A percentile compares a stretch with the other conserved stretches of the same genome.
phyloP scores from a whole-genome alignment of 2,329 filamentous ascomycete species.

The Xylariaceae sp. region DNA sequence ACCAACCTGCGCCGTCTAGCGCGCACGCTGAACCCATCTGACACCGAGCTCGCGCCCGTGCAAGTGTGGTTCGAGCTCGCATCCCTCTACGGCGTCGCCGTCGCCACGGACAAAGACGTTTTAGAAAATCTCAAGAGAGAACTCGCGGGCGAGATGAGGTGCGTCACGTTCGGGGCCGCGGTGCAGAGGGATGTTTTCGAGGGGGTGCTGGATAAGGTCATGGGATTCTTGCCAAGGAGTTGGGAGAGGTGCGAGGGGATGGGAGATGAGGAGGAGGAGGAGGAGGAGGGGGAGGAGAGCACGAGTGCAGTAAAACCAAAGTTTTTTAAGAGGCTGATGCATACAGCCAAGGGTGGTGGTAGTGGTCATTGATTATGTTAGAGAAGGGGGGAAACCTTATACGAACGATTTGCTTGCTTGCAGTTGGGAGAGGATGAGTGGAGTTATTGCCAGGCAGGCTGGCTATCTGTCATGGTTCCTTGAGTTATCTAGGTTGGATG shows the following conservation, averaged over 20 bases:
- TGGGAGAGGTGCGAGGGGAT: neutral
- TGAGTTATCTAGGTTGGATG: no score
- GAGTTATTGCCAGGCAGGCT: no score
- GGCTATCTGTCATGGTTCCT: no score
- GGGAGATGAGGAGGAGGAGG: neutral
- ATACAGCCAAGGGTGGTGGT: neutral
- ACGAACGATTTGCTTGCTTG: no score
- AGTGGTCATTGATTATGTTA: neutral
- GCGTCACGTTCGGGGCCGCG: constrained; percentile 55
- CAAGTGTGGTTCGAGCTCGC: constrained; percentile 63
- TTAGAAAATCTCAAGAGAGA: constrained; percentile 50
- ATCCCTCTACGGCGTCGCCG: constrained; percentile 47
- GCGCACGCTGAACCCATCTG: constrained; percentile 50
- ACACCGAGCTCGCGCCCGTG: constrained; percentile 56
- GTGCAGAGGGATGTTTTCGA: constrained; percentile 57
- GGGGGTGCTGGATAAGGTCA: constrained; percentile 50
- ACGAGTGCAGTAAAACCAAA: no score
- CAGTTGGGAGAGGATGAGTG: no score
- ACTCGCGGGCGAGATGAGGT: constrained; percentile 53
- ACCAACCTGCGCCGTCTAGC: constrained; percentile 54
- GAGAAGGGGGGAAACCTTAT: no score
- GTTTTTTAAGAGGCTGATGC: neutral
- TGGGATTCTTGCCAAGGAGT: constrained; percentile 26
- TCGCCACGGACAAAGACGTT: constrained; percentile 45
- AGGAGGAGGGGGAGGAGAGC: no score